Evolutionary conservation across 805 yeast species (phyloP).

Genomic region (Candida saitoana): DNA sequence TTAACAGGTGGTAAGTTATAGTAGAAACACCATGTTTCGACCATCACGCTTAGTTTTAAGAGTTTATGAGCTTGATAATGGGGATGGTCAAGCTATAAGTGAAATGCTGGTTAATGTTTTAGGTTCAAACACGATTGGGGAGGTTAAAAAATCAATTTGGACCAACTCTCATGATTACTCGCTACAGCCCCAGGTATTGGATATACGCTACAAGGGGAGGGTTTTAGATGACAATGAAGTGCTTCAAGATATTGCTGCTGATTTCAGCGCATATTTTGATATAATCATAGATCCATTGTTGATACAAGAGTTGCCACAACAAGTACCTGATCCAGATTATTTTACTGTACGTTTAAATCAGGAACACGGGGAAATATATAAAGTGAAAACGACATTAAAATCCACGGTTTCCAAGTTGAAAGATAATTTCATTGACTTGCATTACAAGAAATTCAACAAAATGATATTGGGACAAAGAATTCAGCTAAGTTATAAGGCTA

Average conservation of each 20-base stretch:
- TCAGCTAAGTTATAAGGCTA: not conserved
- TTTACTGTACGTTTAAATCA: conserved; percentile 5
- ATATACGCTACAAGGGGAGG: conserved; percentile 11
- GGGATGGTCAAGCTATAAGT: not conserved
- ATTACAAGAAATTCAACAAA: not conserved
- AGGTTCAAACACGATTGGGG: conserved; percentile 16
- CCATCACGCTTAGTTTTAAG: conserved; percentile 4
- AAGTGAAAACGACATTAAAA: conserved; percentile 4
- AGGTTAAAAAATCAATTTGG: conserved; percentile 28
- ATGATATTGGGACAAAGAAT: not conserved
- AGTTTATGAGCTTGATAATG: conserved; percentile 8
- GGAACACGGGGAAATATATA: not conserved
- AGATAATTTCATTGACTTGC: conserved; percentile 5
- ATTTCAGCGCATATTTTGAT: not conserved
- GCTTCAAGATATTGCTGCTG: conserved; percentile 10
- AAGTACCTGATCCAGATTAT: conserved; percentile 2
- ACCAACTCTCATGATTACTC: conserved; percentile 16
- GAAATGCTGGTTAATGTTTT: not conserved
- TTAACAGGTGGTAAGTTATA: no score
- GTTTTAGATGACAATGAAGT: conserved; percentile 10
- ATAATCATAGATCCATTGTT: not conserved
- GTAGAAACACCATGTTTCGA: not conserved
- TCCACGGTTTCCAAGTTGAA: conserved; percentile 7
- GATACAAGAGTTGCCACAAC: not conserved
- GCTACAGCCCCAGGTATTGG: conserved; percentile 25